A percentile compares a stretch with the other conserved stretches of the same genome.
Conservation (phyloP, 306 rosid species). For the Begonia loranthoides region DNA sequence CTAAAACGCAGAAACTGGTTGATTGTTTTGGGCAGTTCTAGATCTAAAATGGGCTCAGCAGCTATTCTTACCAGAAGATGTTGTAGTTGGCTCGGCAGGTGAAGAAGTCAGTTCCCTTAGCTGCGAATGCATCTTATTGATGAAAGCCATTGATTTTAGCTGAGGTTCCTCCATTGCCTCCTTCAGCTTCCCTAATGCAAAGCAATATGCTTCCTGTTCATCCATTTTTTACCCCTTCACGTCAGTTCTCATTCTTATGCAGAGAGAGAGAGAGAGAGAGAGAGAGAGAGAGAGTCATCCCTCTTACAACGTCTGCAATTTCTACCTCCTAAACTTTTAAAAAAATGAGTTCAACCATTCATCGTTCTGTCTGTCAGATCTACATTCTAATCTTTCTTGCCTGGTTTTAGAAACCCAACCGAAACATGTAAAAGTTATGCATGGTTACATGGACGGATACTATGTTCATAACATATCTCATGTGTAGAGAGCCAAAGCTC, state of each 20-base stretch:
- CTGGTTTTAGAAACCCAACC: too few relatives aligned
- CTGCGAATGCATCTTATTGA: slow-evolving; percentile 61
- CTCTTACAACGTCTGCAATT: background rate
- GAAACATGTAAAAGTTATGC: too few relatives aligned
- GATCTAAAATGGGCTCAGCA: too few relatives aligned
- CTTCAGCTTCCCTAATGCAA: slow-evolving; percentile 53
- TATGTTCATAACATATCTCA: too few relatives aligned
- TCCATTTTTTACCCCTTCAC: background rate
- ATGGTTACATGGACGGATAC: too few relatives aligned
- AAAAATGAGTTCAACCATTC: too few relatives aligned
- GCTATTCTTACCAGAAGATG: background rate
- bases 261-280: slow-evolving; percentile 1
- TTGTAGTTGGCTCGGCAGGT: slow-evolving; percentile 9
- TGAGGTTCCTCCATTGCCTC: slow-evolving; percentile 84
- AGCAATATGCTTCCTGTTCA: slow-evolving; percentile 66
- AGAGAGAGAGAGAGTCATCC: too few relatives aligned
- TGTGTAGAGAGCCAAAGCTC: too few relatives aligned
- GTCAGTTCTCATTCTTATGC: background rate
- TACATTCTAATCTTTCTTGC: too few relatives aligned
- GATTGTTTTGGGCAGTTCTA: too few relatives aligned
- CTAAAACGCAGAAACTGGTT: too few relatives aligned
- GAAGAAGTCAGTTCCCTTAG: slow-evolving; percentile 54
- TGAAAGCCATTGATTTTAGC: slow-evolving; percentile 50
- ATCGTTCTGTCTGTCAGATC: too few relatives aligned
- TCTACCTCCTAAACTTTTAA: background rate